Percentiles rank a stretch among this genome's conserved stretches.
Conservation (phyloP, 2,329 filamentous ascomycete species). For the Penicillium occitanis region DNA sequence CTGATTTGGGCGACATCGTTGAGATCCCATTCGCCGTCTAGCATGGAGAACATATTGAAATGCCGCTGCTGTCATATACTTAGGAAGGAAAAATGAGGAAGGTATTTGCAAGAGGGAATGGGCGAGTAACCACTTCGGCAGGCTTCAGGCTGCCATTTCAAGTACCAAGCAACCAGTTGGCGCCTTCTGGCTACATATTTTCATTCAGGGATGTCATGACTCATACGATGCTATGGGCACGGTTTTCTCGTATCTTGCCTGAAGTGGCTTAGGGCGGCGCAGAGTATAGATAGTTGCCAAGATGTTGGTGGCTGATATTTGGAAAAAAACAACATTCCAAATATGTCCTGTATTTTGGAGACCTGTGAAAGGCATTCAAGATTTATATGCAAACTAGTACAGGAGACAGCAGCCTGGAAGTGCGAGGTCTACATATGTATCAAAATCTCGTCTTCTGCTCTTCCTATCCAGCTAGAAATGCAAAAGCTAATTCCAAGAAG, state of each 20-base stretch:
- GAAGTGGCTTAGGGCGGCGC: background rate
- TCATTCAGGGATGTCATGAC: background rate
- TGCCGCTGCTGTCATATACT: background rate
- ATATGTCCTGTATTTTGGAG: background rate
- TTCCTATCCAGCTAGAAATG: background rate
- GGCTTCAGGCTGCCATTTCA: background rate
- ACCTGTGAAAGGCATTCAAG: background rate
- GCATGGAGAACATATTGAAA: background rate
- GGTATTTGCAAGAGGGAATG: too few species aligned
- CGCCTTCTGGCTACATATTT: background rate
- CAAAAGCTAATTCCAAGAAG: background rate
- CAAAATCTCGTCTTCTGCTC: background rate
- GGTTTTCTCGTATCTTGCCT: background rate
- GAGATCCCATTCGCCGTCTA: background rate
- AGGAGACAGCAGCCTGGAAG: background rate
- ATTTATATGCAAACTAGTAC: background rate
- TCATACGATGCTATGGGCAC: background rate
- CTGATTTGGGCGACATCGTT: background rate
- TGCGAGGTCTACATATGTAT: background rate
- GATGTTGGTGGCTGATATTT: background rate
- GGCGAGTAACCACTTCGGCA: background rate
- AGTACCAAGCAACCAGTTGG: background rate
- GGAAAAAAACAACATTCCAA: background rate
- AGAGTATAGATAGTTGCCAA: background rate
- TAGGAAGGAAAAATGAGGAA: background rate